phyloP scores from a whole-genome alignment of 2,329 filamentous ascomycete genomes.

The Colletotrichum costaricense region DNA sequence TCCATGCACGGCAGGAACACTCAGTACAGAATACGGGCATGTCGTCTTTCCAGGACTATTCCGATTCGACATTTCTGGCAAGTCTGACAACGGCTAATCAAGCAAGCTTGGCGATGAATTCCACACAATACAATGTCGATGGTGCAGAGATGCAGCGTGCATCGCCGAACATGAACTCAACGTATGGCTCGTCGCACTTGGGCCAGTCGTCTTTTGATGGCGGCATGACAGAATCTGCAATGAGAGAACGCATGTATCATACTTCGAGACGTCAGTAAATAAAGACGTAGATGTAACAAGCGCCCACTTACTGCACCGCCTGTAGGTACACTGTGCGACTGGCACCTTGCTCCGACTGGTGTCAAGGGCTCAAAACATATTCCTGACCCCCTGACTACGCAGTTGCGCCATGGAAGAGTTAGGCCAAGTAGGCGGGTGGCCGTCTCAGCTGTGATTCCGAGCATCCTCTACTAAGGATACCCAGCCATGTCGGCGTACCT shows the following conservation, averaged over 20 bases:
- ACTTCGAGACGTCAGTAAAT: slow-evolving; percentile 19
- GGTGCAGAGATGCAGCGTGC: slow-evolving; percentile 15
- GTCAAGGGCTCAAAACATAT: background rate
- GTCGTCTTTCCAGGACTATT: slow-evolving; percentile 22
- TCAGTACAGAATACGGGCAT: background rate
- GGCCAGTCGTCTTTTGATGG: slow-evolving; percentile 9
- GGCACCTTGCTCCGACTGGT: background rate
- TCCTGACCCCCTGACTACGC: no score
- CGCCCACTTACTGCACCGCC: background rate
- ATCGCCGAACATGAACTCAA: background rate
- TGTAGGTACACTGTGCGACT: background rate
- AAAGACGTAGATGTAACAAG: background rate
- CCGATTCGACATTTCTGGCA: slow-evolving; percentile 26
- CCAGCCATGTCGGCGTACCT: no score
- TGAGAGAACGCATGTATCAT: slow-evolving; percentile 27
- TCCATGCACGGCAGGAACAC: slow-evolving; percentile 11
- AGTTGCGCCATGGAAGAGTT: no score
- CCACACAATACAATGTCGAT: slow-evolving; percentile 13
- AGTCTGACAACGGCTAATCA: slow-evolving; percentile 19
- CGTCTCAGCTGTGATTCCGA: no score
- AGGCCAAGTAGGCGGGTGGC: no score
- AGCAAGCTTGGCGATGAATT: background rate
- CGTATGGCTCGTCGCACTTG: slow-evolving; percentile 14
- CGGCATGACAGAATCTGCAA: slow-evolving; percentile 3
- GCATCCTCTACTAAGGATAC: background rate